Evolutionary conservation across 345 rosid genomes (phyloP), one percentile per base, ranked within the genome.

Genomic region (Aquilaria yunnanensis): DNA sequence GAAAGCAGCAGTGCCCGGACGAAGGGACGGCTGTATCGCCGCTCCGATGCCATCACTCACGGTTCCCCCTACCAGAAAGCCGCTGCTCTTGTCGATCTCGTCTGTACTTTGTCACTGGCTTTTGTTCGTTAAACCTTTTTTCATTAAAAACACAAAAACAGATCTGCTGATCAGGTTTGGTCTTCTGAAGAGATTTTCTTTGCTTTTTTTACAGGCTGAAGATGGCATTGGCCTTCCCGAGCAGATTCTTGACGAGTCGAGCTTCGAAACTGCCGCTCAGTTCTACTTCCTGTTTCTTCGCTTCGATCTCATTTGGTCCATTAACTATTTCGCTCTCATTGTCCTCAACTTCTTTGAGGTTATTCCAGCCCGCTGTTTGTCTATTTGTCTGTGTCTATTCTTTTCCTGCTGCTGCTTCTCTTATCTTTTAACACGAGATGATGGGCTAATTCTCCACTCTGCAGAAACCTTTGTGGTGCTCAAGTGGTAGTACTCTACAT

Each of bases 71-170:
- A 66, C 64, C 95, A 94, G 77, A 85, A 81, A 65, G 99, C 97
- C n/a, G 99, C 99, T 55, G 97, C 99, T 5, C 89, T 94, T 54
- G 97, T 90, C 70, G 99, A 94, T 85, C 92, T 94, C 84, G 99
- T 93, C 29, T 59, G 57, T 64, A 32, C 2, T 29, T 5, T 58
- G 57, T 61, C 59, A 37, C 12, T 32, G 10, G 48, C 0, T 59
- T 37, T 2, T 46, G 9, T 6, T 45, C 37, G 3, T 29, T 14
- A 3, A 7, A 23, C 14, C 45, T 14, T 14, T 47, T 5, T 14
- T 60, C 4, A 23, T 23, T 23, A 23, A 23, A 23, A 23, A 23
- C 1, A 60, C 33, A 31, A 14, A 13, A 5, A 37, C 47, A 48
- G 10, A 7, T 33, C 29, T 10, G 12, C 37, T 16, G 5, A 3